Percentiles rank a stretch among this genome's conserved stretches.
These are phyloP conservation scores for Kwoniella sp. DNA, from an alignment of 768 basidiomycete genomes.

Conservation along the genomic window DNA sequence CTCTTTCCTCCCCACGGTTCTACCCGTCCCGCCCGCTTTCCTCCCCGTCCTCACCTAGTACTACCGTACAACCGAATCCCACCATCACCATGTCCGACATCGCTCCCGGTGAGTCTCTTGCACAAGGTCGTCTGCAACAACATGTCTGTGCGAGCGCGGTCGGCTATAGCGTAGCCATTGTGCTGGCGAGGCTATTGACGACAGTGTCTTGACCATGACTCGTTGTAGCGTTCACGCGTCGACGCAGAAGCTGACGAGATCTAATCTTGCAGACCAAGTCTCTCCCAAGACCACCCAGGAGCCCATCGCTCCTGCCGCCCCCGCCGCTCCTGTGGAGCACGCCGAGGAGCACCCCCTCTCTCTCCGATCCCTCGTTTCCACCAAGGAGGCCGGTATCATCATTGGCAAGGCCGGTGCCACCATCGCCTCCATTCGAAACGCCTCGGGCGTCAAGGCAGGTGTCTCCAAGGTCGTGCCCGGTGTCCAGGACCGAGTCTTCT, in stretches of 20 bases:
- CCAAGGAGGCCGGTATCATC: constrained; percentile 64
- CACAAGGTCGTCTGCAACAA: neutral
- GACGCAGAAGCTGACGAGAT: too few relatives aligned
- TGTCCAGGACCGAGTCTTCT: constrained; percentile 95
- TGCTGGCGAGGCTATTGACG: neutral
- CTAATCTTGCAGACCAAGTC: constrained; percentile 16
- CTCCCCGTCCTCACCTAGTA: constrained; percentile 4
- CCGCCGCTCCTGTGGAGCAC: constrained; percentile 16
- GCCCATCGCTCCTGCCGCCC: constrained; percentile 8
- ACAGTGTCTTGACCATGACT: neutral
- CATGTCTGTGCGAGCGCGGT: neutral
- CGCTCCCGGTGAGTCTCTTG: constrained; percentile 18
- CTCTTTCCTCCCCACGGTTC: constrained; percentile 2
- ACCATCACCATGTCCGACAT: constrained; percentile 21
- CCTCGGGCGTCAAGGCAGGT: constrained; percentile 95
- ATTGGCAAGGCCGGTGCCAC: constrained; percentile 85
- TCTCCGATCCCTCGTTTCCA: constrained; percentile 89
- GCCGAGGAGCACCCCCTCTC: constrained; percentile 57
- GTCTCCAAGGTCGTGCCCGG: constrained; percentile 98
- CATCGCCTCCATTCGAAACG: constrained; percentile 91
- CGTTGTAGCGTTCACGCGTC: too few relatives aligned
- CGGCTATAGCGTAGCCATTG: neutral
- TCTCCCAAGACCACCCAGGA: constrained; percentile 38
- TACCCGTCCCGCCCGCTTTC: constrained; percentile 1
- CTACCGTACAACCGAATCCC: too few relatives aligned